Evolutionary conservation across 371 early-diverging fungal genomes (phyloP).

Genomic region (Apophysomyces trapeziformis): DNA sequence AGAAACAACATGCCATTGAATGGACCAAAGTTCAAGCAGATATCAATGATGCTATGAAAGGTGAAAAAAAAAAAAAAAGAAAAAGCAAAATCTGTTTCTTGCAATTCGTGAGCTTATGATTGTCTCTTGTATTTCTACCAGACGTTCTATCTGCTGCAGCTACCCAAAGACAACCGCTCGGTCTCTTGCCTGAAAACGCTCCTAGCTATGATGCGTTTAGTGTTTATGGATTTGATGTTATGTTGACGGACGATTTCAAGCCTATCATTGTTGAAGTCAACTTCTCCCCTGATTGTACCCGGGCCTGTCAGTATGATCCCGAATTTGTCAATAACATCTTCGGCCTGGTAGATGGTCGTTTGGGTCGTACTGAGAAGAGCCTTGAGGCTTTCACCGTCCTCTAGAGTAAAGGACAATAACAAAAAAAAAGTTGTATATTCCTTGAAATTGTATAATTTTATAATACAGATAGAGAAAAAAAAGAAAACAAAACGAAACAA

Average conservation of each 20-base stretch:
- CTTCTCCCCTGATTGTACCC: constrained; percentile 61
- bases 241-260: constrained; percentile 55
- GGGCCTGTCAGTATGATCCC: constrained; percentile 62
- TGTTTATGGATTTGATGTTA: constrained; percentile 61
- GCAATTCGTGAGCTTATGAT: not conserved
- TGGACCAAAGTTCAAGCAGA: constrained; percentile 55
- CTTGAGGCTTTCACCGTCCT: constrained; percentile 51
- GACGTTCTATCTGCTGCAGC: constrained; percentile 56
- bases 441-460: constrained; percentile 4
- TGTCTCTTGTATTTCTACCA: constrained; percentile 7
- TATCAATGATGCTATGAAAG: constrained; percentile 55
- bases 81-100: no score
- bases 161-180: constrained; percentile 51
- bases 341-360: constrained; percentile 50
- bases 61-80: constrained; percentile 21
- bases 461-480: not conserved
- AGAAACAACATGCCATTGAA: constrained; percentile 55
- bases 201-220: constrained; percentile 50
- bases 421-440: not conserved
- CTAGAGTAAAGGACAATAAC: constrained; percentile 21
- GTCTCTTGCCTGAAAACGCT: constrained; percentile 33
- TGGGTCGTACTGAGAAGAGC: constrained; percentile 50
- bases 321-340: constrained; percentile 62
- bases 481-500: no score
- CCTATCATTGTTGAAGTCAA: constrained; percentile 60